Evolutionary conservation across 768 basidiomycete species (phyloP), one percentile per base, ranked within the genome.

Genomic region (Mycena epipterygia): DNA sequence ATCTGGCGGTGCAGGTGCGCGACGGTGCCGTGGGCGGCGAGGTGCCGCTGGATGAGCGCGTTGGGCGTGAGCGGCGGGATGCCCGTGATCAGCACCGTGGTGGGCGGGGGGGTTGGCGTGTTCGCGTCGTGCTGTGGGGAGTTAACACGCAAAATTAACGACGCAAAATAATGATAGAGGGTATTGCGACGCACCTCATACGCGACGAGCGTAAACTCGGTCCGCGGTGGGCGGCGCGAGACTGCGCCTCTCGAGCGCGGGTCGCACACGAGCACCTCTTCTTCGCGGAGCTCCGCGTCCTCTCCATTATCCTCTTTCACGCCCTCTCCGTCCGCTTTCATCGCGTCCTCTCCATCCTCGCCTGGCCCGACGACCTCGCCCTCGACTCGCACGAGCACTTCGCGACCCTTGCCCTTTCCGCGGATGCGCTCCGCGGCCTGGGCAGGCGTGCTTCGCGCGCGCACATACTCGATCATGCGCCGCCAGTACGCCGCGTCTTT

Each of bases 1-100:
- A 93, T 89, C 75, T 95, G 93, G 14, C 91, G 87, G 66, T 96
- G 94, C 66, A 95, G 90, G 4, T 89, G 86, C 8, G 82, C 64
- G 65, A 96, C 83, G 19, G 82, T 77, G 2, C 95, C 96, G 76
- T 92, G 85, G 12, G 81, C 69, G 7, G 84, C 76, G 76, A 97
- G 92, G 76, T 92, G 88, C 5, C 88, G 85, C 27, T 89, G 87
- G 61, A 98, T 89, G 42, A 88, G 83, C 37, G 86, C 81, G 48
- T 87, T 88, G 1, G 94, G 88, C 3, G 92, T 92, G 30, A 98
- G 82, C 0, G 91, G 89, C 1, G 92, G 90, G 52, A 97, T 82
- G 65, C 89, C 88, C 29, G 89, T 87, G 51, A 97, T 81, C 14
- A 97, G 87, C 7, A 99, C 89, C 0, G 88, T 87, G 0, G 95